A percentile compares a stretch with the other conserved stretches of the same genome.
These are phyloP conservation scores for Kalmusia sp. DNA, from an alignment of 2,329 filamentous ascomycete species.

Conservation along the genomic window DNA sequence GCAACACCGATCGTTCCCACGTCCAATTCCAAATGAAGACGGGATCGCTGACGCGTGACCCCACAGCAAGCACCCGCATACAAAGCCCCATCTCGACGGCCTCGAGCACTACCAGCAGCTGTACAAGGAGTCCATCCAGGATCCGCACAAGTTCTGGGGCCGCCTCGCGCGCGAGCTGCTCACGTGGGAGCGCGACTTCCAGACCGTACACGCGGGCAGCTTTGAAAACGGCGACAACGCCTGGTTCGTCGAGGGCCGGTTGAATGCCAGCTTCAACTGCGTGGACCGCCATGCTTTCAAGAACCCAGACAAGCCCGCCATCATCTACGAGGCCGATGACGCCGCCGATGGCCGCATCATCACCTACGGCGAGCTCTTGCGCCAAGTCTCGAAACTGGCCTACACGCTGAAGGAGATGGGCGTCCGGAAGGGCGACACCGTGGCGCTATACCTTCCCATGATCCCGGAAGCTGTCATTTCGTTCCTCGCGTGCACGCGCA, in stretches of 20 bases:
- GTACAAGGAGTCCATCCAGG: constrained; percentile 84
- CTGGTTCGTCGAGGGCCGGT: constrained; percentile 92
- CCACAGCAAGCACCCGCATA: constrained; percentile 63
- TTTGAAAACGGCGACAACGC: constrained; percentile 82
- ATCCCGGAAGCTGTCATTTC: constrained; percentile 94
- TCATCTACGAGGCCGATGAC: constrained; percentile 99
- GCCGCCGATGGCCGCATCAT: constrained; percentile 84
- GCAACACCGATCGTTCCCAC: constrained; percentile 13
- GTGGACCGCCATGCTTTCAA: constrained; percentile 96
- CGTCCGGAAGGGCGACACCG: constrained; percentile 95
- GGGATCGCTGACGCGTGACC: constrained; percentile 16
- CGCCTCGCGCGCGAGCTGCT: constrained; percentile 85
- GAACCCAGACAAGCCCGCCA: constrained; percentile 89
- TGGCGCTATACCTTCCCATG: constrained; percentile 98
- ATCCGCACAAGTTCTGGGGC: constrained; percentile 91
- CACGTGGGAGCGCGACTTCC: constrained; percentile 88
- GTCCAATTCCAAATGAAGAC: background rate
- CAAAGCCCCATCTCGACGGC: constrained; percentile 64
- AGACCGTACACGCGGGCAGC: constrained; percentile 82
- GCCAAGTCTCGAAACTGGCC: constrained; percentile 86
- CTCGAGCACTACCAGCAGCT: constrained; percentile 69
- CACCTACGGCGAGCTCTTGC: constrained; percentile 90
- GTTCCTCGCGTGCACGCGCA: constrained; percentile 88
- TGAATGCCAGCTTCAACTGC: constrained; percentile 98
- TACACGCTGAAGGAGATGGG: constrained; percentile 94